These are phyloP conservation scores for Coffea eugenioides DNA, from an alignment of 257 asterid genomes.

Conservation along the genomic window DNA sequence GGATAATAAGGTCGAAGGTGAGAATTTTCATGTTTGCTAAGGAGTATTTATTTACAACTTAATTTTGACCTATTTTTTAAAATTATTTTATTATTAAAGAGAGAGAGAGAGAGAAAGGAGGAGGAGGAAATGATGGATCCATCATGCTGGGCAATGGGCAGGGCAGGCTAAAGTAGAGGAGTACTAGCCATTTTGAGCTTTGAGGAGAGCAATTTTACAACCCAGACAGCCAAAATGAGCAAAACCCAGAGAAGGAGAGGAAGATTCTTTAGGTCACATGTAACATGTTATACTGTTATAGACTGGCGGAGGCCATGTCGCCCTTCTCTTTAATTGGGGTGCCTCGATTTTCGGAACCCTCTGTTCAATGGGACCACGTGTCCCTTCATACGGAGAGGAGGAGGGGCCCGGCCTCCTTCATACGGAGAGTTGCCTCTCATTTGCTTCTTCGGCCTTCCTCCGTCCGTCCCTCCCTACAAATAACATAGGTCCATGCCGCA, in stretches of 20 bases:
- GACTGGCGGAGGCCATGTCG: constrained; percentile 23
- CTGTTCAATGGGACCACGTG: constrained; percentile 31
- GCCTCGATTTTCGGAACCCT: constrained; percentile 39
- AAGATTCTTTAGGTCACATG: constrained; percentile 40
- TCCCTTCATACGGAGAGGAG: constrained; percentile 17
- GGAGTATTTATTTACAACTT: too few species aligned
- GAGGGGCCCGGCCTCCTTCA: neutral
- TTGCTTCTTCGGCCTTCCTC: neutral
- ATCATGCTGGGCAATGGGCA: too few species aligned
- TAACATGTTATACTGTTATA: constrained; percentile 34
- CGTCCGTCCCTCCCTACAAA: neutral
- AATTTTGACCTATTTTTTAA: too few species aligned
- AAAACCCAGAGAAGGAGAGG: neutral
- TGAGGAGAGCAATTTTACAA: too few species aligned
- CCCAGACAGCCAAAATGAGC: too few species aligned
- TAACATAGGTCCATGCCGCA: constrained; percentile 19
- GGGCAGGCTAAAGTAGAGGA: too few species aligned
- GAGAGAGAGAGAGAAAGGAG: too few species aligned
- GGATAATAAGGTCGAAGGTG: too few species aligned
- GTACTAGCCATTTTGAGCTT: too few species aligned
- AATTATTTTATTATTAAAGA: too few species aligned
- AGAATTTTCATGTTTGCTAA: neutral
- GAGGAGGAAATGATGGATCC: too few species aligned
- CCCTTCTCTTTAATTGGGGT: constrained; percentile 25
- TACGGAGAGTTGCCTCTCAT: neutral